A percentile compares a stretch with the other conserved stretches of the same genome.
Conservation (phyloP, 139 green algal genomes). For the Picochlorum sp. region DNA sequence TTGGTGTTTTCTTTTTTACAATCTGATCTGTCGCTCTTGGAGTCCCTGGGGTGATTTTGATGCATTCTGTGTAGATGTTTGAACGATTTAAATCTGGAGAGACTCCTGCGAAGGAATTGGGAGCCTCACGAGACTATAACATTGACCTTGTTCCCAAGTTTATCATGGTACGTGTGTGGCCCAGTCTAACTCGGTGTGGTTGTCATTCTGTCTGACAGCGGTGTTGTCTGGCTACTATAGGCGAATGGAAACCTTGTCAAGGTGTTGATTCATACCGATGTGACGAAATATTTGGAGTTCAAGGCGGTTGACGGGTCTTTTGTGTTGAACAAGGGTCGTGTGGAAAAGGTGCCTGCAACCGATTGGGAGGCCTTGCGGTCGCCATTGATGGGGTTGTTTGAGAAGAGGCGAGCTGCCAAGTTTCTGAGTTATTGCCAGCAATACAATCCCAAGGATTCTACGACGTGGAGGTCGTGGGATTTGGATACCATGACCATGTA, state of each 20-base stretch:
- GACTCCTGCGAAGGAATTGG: slow-evolving; percentile 53
- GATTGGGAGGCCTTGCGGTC: slow-evolving; percentile 88
- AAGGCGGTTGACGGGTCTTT: slow-evolving; percentile 94
- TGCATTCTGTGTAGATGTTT: slow-evolving; percentile 61
- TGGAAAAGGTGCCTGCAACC: slow-evolving; percentile 74
- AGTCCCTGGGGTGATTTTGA: neutral
- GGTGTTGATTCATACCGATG: slow-evolving; percentile 91
- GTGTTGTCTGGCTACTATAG: neutral
- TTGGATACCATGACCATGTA: slow-evolving; percentile 76
- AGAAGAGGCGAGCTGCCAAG: slow-evolving; percentile 86
- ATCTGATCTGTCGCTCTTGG: neutral
- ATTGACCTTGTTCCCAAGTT: slow-evolving; percentile 98
- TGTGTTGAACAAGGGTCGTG: slow-evolving; percentile 80
- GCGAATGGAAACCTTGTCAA: slow-evolving; percentile 74
- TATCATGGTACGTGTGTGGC: slow-evolving; percentile 76
- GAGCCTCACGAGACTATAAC: slow-evolving; percentile 90
- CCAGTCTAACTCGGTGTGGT: slow-evolving; percentile 23
- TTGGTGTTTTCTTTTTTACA: slow-evolving; percentile 12
- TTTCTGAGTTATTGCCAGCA: slow-evolving; percentile 97
- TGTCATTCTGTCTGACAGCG: neutral
- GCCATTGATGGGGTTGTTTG: slow-evolving; percentile 93
- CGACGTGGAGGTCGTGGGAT: slow-evolving; percentile 80
- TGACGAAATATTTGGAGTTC: slow-evolving; percentile 98
- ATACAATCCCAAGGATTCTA: slow-evolving; percentile 71
- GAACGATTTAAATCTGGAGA: slow-evolving; percentile 78